Evolutionary conservation across 1,284 basidiomycete species (phyloP).

Genomic region (Leucoagaricus sp.): DNA sequence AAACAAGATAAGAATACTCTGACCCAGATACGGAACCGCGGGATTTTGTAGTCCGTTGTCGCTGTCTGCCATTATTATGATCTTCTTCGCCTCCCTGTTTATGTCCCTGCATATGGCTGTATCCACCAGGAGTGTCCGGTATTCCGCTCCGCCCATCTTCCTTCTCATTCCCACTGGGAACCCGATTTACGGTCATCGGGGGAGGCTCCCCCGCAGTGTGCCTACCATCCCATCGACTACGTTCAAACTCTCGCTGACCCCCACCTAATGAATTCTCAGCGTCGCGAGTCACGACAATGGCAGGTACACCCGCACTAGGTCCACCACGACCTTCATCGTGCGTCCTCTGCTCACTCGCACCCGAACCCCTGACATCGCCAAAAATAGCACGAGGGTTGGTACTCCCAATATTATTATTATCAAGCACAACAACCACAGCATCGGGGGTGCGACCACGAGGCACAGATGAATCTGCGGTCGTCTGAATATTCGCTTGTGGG

Average conservation of each 20-base stretch:
- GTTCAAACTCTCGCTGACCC: background rate
- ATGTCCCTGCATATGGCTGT: background rate
- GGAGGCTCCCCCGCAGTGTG: background rate
- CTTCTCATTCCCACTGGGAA: background rate
- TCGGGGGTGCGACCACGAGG: conserved; percentile 1
- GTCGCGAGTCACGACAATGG: conserved; percentile 4
- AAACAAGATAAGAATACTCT: conserved; percentile 3
- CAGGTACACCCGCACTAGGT: conserved; percentile 9
- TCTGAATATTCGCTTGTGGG: background rate
- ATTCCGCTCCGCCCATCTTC: background rate
- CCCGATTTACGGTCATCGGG: background rate
- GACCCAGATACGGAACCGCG: background rate
- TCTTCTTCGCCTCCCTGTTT: background rate
- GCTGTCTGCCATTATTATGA: background rate
- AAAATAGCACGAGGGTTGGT: conserved; percentile 6
- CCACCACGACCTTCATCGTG: background rate
- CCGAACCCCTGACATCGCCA: background rate
- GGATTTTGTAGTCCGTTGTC: background rate
- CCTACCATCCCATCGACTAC: background rate
- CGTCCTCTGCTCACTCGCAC: background rate
- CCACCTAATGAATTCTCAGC: background rate
- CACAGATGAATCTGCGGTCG: background rate
- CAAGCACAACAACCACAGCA: background rate
- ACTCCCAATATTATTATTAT: conserved; percentile 5
- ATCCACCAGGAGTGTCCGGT: background rate